Evolutionary conservation across 495 filamentous ascomycete species (phyloP).

Genomic region (Friedmanniomyces simplex): DNA sequence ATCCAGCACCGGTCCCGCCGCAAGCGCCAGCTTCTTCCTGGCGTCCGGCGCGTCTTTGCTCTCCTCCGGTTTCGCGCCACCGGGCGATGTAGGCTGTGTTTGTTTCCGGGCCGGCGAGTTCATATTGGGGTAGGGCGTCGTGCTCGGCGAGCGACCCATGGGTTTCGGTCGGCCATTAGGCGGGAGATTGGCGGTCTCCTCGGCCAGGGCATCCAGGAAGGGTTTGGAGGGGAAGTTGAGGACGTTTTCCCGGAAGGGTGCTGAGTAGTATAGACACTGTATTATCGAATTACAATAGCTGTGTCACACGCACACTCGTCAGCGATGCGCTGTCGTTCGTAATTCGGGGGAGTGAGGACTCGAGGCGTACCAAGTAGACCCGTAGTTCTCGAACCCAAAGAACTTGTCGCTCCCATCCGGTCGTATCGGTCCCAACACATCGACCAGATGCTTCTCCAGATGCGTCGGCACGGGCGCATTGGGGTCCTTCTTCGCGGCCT

Average conservation of each 20-base stretch:
- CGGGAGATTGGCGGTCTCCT: not conserved
- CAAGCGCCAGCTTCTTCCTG: conserved; percentile 89
- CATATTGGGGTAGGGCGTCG: conserved; percentile 15
- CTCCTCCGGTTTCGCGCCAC: conserved; percentile 53
- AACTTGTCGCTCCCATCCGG: conserved; percentile 94
- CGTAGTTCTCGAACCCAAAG: conserved; percentile 98
- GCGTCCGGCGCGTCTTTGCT: conserved; percentile 80
- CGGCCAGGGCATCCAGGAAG: conserved; percentile 7
- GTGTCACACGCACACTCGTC: not conserved
- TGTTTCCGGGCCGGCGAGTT: conserved; percentile 17
- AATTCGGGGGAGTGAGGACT: not conserved
- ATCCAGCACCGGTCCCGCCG: conserved; percentile 74
- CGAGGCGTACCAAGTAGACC: conserved; percentile 78
- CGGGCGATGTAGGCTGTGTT: conserved; percentile 25
- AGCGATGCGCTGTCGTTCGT: not conserved
- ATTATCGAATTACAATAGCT: conserved; percentile 98
- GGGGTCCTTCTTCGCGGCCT: conserved; percentile 57
- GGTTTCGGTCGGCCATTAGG: not conserved
- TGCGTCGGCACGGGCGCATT: conserved; percentile 59
- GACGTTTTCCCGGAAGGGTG: conserved; percentile 88
- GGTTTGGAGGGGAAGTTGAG: conserved; percentile 72
- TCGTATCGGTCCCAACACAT: conserved; percentile 60
- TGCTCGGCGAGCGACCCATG: conserved; percentile 6
- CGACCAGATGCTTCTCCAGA: conserved; percentile 70
- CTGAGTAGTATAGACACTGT: conserved; percentile 92